Conservation (phyloP, 2,329 filamentous ascomycete genomes). For the Aurifilum marmelostoma region DNA sequence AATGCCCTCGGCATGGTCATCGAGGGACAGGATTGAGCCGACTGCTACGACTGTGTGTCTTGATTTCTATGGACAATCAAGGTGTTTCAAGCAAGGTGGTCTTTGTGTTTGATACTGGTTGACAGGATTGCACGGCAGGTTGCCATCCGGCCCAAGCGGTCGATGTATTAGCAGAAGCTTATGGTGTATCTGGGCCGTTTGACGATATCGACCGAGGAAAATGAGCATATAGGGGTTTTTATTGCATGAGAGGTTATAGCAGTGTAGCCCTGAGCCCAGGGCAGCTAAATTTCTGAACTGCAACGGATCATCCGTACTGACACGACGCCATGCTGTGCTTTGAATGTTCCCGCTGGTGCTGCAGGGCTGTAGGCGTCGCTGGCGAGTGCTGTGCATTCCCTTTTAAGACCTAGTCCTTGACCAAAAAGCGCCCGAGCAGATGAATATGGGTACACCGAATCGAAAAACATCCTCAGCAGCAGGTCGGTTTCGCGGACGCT, state of each 20-base stretch:
- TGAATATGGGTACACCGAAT: neutral
- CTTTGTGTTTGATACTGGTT: neutral
- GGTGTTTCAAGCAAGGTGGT: neutral
- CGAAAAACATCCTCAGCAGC: neutral
- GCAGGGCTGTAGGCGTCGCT: neutral
- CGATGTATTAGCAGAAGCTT: neutral
- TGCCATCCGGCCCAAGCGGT: neutral
- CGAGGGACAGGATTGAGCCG: conserved; percentile 47
- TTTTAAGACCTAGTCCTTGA: neutral
- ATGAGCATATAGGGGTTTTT: neutral
- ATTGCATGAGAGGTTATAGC: neutral
- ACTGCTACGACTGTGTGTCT: neutral
- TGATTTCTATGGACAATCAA: neutral
- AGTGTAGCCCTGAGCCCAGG: neutral
- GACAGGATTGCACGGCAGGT: neutral
- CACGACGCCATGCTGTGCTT: neutral
- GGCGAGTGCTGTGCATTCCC: too few species aligned
- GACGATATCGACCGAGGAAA: neutral
- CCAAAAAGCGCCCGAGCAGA: neutral
- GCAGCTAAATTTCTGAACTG: neutral
- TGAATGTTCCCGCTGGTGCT: neutral
- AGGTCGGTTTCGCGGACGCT: neutral
- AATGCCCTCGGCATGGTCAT: conserved; percentile 65
- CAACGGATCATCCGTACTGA: neutral
- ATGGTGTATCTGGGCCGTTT: neutral